phyloP scores from a whole-genome alignment of 2,329 filamentous ascomycete species.

The Beauveria caledonica region DNA sequence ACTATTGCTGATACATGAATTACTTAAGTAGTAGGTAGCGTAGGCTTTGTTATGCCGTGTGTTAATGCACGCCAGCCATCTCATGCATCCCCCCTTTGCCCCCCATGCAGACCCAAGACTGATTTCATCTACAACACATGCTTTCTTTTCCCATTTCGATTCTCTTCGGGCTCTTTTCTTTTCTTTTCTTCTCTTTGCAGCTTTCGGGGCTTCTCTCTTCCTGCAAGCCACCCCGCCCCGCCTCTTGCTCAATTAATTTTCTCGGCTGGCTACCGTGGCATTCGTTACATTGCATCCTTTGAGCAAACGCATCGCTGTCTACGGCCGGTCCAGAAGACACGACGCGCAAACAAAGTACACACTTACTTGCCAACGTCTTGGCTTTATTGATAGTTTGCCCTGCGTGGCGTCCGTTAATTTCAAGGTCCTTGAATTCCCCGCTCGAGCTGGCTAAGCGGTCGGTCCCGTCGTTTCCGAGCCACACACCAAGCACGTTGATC shows the following conservation, averaged over 20 bases:
- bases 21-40: too few relatives aligned
- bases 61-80: conserved; percentile 1
- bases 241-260: neutral
- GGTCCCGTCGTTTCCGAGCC: conserved; percentile 6
- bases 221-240: conserved; percentile 9
- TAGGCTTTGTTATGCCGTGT: neutral
- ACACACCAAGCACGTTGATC: neutral
- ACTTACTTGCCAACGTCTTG: neutral
- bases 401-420: neutral
- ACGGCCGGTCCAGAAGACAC: conserved; percentile 11
- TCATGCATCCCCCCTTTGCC: neutral
- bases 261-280: conserved; percentile 1
- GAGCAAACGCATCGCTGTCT: conserved; percentile 3
- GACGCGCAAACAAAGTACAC: neutral
- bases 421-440: neutral
- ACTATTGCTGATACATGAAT: neutral
- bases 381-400: conserved; percentile 1
- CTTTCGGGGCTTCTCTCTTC: neutral
- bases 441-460: conserved; percentile 9
- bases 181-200: conserved; percentile 1
- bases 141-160: neutral
- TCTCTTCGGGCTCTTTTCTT: conserved; percentile 1
- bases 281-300: neutral
- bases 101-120: neutral
- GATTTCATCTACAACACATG: neutral